Evolutionary conservation across 768 basidiomycete genomes (phyloP).

Genomic region (Podaxis pistillaris): DNA sequence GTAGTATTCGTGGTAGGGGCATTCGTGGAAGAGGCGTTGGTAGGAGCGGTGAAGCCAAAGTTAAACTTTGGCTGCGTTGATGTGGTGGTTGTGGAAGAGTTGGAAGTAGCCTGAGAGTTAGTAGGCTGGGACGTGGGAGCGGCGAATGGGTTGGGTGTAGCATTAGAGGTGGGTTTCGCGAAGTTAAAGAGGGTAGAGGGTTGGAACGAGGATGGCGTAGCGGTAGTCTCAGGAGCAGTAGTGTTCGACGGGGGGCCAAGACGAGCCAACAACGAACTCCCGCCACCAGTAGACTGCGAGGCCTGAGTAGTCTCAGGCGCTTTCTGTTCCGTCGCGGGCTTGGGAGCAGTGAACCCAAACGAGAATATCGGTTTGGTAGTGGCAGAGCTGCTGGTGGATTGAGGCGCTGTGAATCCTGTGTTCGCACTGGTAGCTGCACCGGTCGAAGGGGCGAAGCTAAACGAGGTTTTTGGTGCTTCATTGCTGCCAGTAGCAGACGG

Average conservation of each 20-base stretch:
- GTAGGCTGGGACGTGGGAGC: conserved; percentile 1
- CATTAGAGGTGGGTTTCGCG: conserved; percentile 1
- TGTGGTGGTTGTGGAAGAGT: conserved; percentile 22
- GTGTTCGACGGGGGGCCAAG: conserved; percentile 8
- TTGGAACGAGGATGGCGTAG: background rate
- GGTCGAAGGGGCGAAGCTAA: conserved; percentile 15
- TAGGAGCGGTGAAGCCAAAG: conserved; percentile 26
- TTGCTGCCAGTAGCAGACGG: conserved; percentile 16
- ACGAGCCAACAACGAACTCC: conserved; percentile 1
- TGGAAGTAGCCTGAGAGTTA: conserved; percentile 13
- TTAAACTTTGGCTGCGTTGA: conserved; percentile 33
- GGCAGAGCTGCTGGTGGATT: background rate
- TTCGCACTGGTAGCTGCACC: conserved; percentile 11
- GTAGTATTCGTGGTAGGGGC: conserved; percentile 5
- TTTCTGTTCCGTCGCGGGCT: background rate
- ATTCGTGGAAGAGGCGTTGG: background rate
- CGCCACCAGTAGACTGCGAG: background rate
- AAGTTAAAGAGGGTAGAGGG: conserved; percentile 5
- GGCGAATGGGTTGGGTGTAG: conserved; percentile 18
- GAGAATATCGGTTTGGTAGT: conserved; percentile 22
- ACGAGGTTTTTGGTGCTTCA: conserved; percentile 16
- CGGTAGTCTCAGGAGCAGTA: background rate
- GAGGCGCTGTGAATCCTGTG: background rate
- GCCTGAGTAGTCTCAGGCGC: background rate
- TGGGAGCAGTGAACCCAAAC: conserved; percentile 20